Evolutionary conservation across 768 basidiomycete species (phyloP), one percentile per base, ranked within the genome.

Genomic region (Sarcomyxa edulis): DNA sequence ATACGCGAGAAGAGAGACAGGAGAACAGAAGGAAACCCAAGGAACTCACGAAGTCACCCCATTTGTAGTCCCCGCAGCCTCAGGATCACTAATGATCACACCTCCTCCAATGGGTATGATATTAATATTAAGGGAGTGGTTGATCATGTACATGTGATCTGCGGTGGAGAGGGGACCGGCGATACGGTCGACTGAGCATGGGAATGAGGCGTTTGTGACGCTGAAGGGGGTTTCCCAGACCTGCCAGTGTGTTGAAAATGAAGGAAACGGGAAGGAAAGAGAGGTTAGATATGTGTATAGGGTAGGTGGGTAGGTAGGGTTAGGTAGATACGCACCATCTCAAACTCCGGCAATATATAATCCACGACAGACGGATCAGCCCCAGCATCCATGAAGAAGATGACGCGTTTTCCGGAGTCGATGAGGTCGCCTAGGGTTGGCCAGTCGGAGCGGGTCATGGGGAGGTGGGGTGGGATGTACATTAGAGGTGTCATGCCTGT

Each of bases 381-480:
- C 7, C 56, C 59, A 12, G 55, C 47, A 41, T 76, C 72, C 50
- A 76, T 56, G 55, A 77, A 75, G 2, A 69, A 65, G 14, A 78
- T 60, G 32, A 76, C 58, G 8, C 64, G 61, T 49, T 56, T 68
- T 6, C 66, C 70, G 29, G 46, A 54, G 45, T 68, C 62, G 49
- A 76, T 69, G 54, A 76, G 48, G 2, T 52, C 46, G 2, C 73
- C 70, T 7, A 78, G 54, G 0, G 72, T 71, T 1, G 72, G 73
- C 72, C 74, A 76, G 31, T 61, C 54, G 15, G 45, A 32, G 12
- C 49, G 48, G 1, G 47, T 40, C 32, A 64, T 46, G 1, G 58
- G 52, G 14, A 23, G 22, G 8, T 39, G 12, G 14, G 29, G 11
- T 12, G 29, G 38, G n/a, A 31, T 32, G 20, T 30, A 39, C 23